Evolutionary conservation across 768 basidiomycete species (phyloP).

Genomic region (Calocybe cyanea): DNA sequence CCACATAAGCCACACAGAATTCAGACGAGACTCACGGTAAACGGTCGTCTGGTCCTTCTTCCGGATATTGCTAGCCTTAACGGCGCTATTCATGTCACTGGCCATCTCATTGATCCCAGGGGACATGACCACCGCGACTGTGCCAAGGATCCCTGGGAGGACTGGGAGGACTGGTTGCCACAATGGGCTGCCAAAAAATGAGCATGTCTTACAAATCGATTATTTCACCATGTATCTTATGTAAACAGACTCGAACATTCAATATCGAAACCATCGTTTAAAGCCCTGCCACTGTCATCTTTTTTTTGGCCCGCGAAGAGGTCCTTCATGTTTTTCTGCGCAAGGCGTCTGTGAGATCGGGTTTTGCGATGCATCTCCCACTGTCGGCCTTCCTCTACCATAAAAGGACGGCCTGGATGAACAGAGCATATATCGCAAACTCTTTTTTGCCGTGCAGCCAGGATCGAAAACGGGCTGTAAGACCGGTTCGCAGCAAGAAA

Average conservation of each 20-base stretch:
- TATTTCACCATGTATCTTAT: neutral
- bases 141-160: conserved; percentile 20
- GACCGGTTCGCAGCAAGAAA: conserved; percentile 1
- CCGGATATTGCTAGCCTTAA: conserved; percentile 52
- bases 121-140: conserved; percentile 16
- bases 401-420: conserved; percentile 55
- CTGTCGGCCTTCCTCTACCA: conserved; percentile 51
- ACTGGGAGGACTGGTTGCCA: conserved; percentile 52
- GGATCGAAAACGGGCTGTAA: conserved; percentile 51
- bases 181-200: conserved; percentile 39
- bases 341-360: conserved; percentile 49
- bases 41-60: conserved; percentile 32
- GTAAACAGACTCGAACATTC: neutral
- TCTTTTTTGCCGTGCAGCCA: conserved; percentile 53
- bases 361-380: conserved; percentile 60
- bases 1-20: conserved; percentile 23
- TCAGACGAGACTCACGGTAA: conserved; percentile 36
- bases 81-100: conserved; percentile 52
- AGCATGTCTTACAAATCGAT: neutral
- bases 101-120: conserved; percentile 39
- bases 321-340: conserved; percentile 20
- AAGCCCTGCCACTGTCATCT: neutral
- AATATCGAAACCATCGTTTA: neutral
- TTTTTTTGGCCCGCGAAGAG: neutral
- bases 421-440: conserved; percentile 63